Evolutionary conservation across 1,284 basidiomycete species (phyloP).

Genomic region (Lignosus rhinocerotis): DNA sequence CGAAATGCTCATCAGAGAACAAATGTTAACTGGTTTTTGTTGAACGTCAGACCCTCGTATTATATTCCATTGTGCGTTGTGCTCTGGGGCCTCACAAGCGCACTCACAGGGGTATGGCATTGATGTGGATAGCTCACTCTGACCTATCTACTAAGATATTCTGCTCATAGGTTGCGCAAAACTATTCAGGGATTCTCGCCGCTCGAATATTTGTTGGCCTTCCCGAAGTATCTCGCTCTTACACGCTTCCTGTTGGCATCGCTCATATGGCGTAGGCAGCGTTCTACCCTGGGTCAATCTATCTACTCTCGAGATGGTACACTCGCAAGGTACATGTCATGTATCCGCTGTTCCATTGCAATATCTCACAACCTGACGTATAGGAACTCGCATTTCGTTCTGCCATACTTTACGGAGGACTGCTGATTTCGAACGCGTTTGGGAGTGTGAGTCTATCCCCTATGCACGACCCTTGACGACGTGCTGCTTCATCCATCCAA

Average conservation of each 20-base stretch:
- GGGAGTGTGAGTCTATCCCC: slow-evolving; percentile 50
- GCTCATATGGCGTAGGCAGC: slow-evolving; percentile 41
- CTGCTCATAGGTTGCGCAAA: slow-evolving; percentile 47
- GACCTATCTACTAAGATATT: background rate
- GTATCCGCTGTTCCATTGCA: background rate
- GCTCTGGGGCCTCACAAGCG: slow-evolving; percentile 64
- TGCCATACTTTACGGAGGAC: slow-evolving; percentile 67
- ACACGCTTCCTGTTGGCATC: background rate
- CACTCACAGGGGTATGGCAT: slow-evolving; percentile 55
- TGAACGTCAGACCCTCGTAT: slow-evolving; percentile 58
- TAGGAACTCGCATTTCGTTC: slow-evolving; percentile 70
- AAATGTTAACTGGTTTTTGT: background rate
- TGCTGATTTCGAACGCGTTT: slow-evolving; percentile 78
- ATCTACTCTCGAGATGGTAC: slow-evolving; percentile 65
- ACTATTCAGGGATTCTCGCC: slow-evolving; percentile 55
- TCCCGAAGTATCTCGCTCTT: slow-evolving; percentile 45
- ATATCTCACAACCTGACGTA: background rate
- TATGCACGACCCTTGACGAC: background rate
- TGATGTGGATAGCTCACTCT: background rate
- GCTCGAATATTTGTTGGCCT: slow-evolving; percentile 65
- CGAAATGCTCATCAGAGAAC: background rate
- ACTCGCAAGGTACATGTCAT: slow-evolving; percentile 50
- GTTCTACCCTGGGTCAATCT: slow-evolving; percentile 65
- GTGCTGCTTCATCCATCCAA: background rate
- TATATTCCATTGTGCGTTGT: slow-evolving; percentile 64